phyloP scores from a whole-genome alignment of 306 rosid genomes.

The Begonia masoniana region DNA sequence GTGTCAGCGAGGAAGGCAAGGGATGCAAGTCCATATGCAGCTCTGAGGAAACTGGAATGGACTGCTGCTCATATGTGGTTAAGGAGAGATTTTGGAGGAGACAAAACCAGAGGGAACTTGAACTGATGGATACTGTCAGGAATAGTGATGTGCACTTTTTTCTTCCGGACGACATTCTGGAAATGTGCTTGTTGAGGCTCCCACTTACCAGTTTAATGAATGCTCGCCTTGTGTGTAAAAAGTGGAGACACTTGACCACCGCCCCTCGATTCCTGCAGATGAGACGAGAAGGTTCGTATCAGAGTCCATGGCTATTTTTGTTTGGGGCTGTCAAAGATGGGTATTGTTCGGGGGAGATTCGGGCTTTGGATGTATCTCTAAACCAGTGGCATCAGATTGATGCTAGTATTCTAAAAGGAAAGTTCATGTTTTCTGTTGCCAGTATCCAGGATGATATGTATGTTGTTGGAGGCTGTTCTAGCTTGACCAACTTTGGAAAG shows the following conservation, averaged over 20 bases:
- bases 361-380: constrained; percentile 66
- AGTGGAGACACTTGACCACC: constrained; percentile 77
- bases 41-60: constrained; percentile 58
- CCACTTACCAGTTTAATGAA: constrained; percentile 81
- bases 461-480: constrained; percentile 91
- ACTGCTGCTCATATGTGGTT: constrained; percentile 84
- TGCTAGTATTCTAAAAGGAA: constrained; percentile 73
- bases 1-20: constrained; percentile 81
- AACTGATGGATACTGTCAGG: constrained; percentile 41
- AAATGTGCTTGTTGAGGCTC: constrained; percentile 92
- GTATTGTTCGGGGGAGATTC: constrained; percentile 87
- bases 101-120: constrained; percentile 41
- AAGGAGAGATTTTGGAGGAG: constrained; percentile 83
- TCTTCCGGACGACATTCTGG: constrained; percentile 95
- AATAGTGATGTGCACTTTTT: constrained; percentile 60
- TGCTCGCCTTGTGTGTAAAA: constrained; percentile 95
- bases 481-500: constrained; percentile 77
- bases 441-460: constrained; percentile 73
- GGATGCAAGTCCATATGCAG: constrained; percentile 62
- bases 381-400: constrained; percentile 79
- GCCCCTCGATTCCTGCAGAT: constrained; percentile 72
- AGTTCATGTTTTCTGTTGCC: constrained; percentile 85
- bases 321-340: constrained; percentile 93
- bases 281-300: constrained; percentile 80
- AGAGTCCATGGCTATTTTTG: constrained; percentile 81